Evolutionary conservation across 148 eudicot genomes (phyloP).

Genomic region (Nepenthes gracilis): DNA sequence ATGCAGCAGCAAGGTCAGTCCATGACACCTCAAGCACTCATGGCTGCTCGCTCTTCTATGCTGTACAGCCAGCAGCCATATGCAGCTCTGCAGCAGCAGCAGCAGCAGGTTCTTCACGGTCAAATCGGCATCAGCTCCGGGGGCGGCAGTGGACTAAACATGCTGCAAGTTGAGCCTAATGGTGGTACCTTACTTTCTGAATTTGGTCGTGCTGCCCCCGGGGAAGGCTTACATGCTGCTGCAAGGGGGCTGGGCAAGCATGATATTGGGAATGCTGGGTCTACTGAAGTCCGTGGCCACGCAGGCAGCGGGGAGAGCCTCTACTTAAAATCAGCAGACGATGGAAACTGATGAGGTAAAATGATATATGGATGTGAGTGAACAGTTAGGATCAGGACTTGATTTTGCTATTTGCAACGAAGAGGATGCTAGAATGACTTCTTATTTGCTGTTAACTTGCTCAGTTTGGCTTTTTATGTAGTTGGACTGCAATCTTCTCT

Average conservation of each 20-base stretch:
- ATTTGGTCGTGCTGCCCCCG: slow-evolving; percentile 25
- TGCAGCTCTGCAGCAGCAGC: slow-evolving; percentile 51
- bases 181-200: slow-evolving; percentile 32
- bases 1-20: slow-evolving; percentile 77
- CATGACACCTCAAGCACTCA: slow-evolving; percentile 66
- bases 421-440: too few relatives aligned
- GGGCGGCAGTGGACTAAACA: slow-evolving; percentile 47
- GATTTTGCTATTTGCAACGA: too few relatives aligned
- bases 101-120: slow-evolving; percentile 51
- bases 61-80: slow-evolving; percentile 78
- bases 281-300: slow-evolving; percentile 31
- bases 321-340: slow-evolving; percentile 67
- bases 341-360: slow-evolving; percentile 29
- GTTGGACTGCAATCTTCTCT: too few relatives aligned
- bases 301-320: slow-evolving; percentile 64
- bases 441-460: too few relatives aligned
- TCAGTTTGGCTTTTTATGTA: too few relatives aligned
- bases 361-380: not conserved
- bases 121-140: slow-evolving; percentile 69
- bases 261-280: slow-evolving; percentile 23
- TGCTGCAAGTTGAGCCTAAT: slow-evolving; percentile 64
- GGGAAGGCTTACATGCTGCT: not conserved
- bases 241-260: slow-evolving; percentile 26
- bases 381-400: too few relatives aligned
- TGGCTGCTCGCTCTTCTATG: slow-evolving; percentile 89